Base-by-base conservation (phyloP, 2,329 filamentous ascomycete genomes). In the Stachybotrys chlorohalonatus region DNA sequence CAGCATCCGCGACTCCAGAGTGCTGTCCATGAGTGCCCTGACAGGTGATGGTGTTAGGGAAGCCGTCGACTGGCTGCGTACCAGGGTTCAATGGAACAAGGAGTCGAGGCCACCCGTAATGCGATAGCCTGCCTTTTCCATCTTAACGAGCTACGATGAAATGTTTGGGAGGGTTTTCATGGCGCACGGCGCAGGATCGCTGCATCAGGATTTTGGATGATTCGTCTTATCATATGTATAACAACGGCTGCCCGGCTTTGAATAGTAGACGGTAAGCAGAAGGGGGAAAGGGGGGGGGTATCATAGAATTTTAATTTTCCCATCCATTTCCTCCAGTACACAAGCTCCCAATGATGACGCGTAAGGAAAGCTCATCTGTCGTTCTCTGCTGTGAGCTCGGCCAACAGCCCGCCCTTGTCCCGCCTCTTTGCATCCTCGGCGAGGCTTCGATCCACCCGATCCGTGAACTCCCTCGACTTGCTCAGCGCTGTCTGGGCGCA, bases 31-130 rank as follows among this genome's bases (percentile, higher is more conserved):
- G 58, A 95, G 89, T 68, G 94, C 94, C n/a, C 73, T 99, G 66
- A 93, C 87, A 6, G 89, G 84, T 5, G 87, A 86, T 0, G 94
- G 94, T 3, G 94, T 99, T 2, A 84, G 84, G 65, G 94, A 97
- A 75, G 93, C 94, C 1, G 88, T 99, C n/a, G 94, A 97, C 66
- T 99, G 94, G 94, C 77, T 99, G 56, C 85, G 90, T 67, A 93
- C 86, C 61, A 79, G 94, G 57, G 90, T 97, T 31, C 91, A 90
- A 71, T 97, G 94, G 90, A 97, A 97, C 69, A 96, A 94, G 73
- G 93, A 96, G 71, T 86, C 84, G 5, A 80, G 94, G 57, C 92
- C 93, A 58, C 94, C 94, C 2, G 85, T 95, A 53, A 96, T 96
- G 92, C 82, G 91, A 73, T 97, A 78, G 81, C 57, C 36, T 13